Evolutionary conservation across 768 basidiomycete genomes (phyloP), one percentile per base, ranked within the genome.

Genomic region (Suillus clintonianus): DNA sequence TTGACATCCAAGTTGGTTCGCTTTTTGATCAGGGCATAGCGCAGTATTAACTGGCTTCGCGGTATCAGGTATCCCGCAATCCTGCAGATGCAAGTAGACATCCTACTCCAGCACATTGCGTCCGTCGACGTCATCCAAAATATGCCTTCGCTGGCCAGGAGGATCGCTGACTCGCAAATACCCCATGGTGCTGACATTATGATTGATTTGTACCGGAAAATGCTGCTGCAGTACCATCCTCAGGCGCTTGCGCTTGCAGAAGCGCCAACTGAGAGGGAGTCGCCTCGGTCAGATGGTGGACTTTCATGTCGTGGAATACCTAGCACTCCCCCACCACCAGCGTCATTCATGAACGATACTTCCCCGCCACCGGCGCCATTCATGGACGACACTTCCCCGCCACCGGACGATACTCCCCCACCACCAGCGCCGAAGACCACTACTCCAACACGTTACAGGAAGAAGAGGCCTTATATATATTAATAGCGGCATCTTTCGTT

Each of bases 131-230:
- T 74, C 9, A 64, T 68, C 14, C 5, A 60, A 22, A 65, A 55
- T 0, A 63, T 73, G 6, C 59, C 65, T 7, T 50, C 36, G 3
- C 42, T 75, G 5, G 60, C 67, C 5, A 64, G 8, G 41, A 62
- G 68, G 32, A 70, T 71, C 8, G 69, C 65, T 1, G 43, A 65
- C 19, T 64, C 62, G 39, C 65, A 64, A 8, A 32, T 73, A 7
- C 57, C 59, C 3, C 73, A 75, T 22, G 74, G 72, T 1, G 67
- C 72, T 0, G 63, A 68, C 2, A 67, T 75, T 45, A 53, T 75
- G 11, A 24, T 71, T 32, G 73, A 65, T 15, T 59, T 73, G 6
- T 68, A 71, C 17, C 13, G 57, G 1, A 65, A 73, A 53, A 2
- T 73, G 5, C 19, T 74, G 11, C 64, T 37, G 22, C 59, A 39